Evolutionary conservation across 2,329 filamentous ascomycete species (phyloP).

Genomic region (Xylaria sp.): DNA sequence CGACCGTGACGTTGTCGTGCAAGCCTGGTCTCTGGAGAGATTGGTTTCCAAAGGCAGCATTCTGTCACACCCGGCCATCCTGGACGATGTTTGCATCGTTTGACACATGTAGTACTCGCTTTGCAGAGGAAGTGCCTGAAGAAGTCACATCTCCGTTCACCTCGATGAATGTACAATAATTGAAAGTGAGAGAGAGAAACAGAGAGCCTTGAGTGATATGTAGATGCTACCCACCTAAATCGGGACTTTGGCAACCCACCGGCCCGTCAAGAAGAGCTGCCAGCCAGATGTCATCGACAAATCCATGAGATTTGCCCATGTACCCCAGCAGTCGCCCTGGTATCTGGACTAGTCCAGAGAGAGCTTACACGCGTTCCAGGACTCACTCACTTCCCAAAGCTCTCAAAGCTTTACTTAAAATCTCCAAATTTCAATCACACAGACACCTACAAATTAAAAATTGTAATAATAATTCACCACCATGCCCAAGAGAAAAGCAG

Average conservation of each 20-base stretch:
- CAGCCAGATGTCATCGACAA: conserved; percentile 13
- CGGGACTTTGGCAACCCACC: too few relatives aligned
- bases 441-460: background rate
- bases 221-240: too few relatives aligned
- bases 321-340: too few relatives aligned
- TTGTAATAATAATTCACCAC: background rate
- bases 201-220: background rate
- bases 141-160: background rate
- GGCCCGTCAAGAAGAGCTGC: conserved; percentile 20
- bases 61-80: conserved; percentile 3
- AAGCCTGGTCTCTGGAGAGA: conserved; percentile 2
- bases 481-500: conserved; percentile 39
- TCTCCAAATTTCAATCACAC: background rate
- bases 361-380: background rate
- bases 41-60: background rate
- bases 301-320: background rate
- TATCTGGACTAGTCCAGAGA: background rate
- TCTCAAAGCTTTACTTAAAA: background rate
- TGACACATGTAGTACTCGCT: background rate
- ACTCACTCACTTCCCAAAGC: background rate
- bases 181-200: background rate
- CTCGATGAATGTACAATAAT: background rate
- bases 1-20: conserved; percentile 16
- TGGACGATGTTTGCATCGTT: background rate
- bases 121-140: background rate